These are phyloP conservation scores for Talaromyces albobiverticillius DNA, from an alignment of 2,329 filamentous ascomycete species.

Conservation along the genomic window DNA sequence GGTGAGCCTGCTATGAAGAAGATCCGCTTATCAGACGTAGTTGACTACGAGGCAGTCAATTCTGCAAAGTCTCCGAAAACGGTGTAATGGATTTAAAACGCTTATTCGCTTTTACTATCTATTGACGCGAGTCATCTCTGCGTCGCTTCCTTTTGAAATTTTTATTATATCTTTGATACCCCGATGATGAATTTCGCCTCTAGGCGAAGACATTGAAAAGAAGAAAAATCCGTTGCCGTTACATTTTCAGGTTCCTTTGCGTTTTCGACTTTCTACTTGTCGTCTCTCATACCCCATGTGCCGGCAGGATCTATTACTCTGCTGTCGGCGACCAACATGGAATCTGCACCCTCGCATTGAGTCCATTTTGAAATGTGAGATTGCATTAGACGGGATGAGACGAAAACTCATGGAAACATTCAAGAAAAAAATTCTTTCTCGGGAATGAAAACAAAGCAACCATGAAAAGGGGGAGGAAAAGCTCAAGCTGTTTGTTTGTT, in stretches of 20 bases:
- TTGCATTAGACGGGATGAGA: neutral
- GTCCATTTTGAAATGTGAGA: neutral
- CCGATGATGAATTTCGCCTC: conserved; percentile 11
- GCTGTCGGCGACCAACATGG: neutral
- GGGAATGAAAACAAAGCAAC: conserved; percentile 2
- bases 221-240: conserved; percentile 5
- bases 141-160: conserved; percentile 20
- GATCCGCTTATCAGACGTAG: conserved; percentile 55
- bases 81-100: conserved; percentile 2
- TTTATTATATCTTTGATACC: conserved; percentile 21
- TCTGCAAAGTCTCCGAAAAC: conserved; percentile 34
- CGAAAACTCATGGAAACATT: neutral
- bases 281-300: neutral
- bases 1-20: conserved; percentile 54
- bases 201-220: conserved; percentile 8
- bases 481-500: neutral
- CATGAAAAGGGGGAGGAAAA: conserved; percentile 4
- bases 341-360: neutral
- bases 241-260: neutral
- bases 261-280: neutral
- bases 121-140: conserved; percentile 9
- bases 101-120: neutral
- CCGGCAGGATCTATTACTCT: neutral
- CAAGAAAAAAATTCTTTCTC: neutral
- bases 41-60: conserved; percentile 40